Evolutionary conservation across 768 basidiomycete genomes (phyloP), one percentile per base, ranked within the genome.

Genomic region (Sistotremastrum suecicum): DNA sequence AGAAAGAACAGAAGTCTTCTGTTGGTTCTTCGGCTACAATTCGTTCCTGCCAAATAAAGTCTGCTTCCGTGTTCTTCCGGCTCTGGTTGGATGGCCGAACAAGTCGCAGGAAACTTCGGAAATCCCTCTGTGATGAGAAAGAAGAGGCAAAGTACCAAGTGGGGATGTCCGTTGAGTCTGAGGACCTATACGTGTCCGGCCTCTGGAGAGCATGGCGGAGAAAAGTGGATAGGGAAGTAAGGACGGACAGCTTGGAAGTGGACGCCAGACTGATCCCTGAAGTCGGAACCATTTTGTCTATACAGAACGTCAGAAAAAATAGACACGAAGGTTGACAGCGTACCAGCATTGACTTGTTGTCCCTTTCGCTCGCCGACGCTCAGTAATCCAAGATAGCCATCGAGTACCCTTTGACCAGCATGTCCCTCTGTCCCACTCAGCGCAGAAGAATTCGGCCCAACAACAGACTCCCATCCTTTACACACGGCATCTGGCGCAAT

Each of bases 361-460:
- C 75, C 80, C 79, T 47, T 75, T 71, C 7, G 60, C 64, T 45
- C 76, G 11, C 81, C 78, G 3, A 75, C 79, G 50, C 71, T 82
- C 47, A 91, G 61, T 50, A 88, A 70, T n/a, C 82, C 77, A 8
- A 90, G 70, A 57, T 88, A 88, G 2, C 86, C 86, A 54, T 83
- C 79, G 28, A 91, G 57, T 8, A 86, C 71, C 34, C 83, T 70
- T 50, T 81, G 73, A 6, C 68, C 66, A 34, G 60, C 58, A 31
- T 61, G 66, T n/a, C 45, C 39, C 11, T 9, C 30, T 6, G 10
- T 47, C 33, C 8, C 28, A 48, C 37, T 31, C 8, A 45, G 31
- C 9, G 43, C 37, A 10, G 39, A 34, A 6, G 34, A 46, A 31
- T 39, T 34, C 4, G 49, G 37, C 10, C 11, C 37, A 29, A 34